These are phyloP conservation scores for Fusarium sambucinum DNA, from an alignment of 2,329 filamentous ascomycete genomes.

Conservation along the genomic window DNA sequence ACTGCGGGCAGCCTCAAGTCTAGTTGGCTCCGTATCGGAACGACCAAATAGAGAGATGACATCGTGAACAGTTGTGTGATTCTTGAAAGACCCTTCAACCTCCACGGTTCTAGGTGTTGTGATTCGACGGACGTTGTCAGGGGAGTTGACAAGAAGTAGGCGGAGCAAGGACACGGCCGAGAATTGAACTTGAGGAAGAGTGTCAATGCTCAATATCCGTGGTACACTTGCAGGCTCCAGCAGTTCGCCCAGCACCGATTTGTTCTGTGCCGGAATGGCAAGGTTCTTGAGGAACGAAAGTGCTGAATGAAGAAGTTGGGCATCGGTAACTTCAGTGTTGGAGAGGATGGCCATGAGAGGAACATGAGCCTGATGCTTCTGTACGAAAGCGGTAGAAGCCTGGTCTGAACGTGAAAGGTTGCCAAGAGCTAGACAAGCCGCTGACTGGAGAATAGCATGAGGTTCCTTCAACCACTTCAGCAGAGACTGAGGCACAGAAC, in stretches of 20 bases:
- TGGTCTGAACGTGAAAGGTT: slow-evolving; percentile 72
- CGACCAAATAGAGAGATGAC: slow-evolving; percentile 56
- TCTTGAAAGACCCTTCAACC: slow-evolving; percentile 36
- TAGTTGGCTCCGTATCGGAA: slow-evolving; percentile 63
- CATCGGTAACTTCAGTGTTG: slow-evolving; percentile 55
- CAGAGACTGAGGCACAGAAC: slow-evolving; percentile 57
- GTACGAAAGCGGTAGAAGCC: slow-evolving; percentile 63
- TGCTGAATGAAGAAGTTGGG: slow-evolving; percentile 67
- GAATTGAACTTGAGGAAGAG: slow-evolving; percentile 68
- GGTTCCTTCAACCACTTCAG: slow-evolving; percentile 60
- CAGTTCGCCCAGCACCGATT: slow-evolving; percentile 62
- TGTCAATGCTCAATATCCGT: slow-evolving; percentile 65
- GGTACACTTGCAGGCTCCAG: slow-evolving; percentile 62
- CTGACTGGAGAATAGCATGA: slow-evolving; percentile 63
- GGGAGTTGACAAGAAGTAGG: slow-evolving; percentile 66
- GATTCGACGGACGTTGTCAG: slow-evolving; percentile 64
- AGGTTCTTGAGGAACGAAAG: slow-evolving; percentile 75
- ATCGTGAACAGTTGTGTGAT: slow-evolving; percentile 52
- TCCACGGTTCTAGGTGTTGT: slow-evolving; percentile 57
- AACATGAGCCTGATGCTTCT: slow-evolving; percentile 55
- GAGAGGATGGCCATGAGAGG: slow-evolving; percentile 62
- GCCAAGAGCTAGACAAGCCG: slow-evolving; percentile 71
- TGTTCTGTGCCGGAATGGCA: slow-evolving; percentile 69
- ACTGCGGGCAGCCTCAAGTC: slow-evolving; percentile 69
- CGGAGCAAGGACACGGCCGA: slow-evolving; percentile 69